phyloP scores from a whole-genome alignment of 1,284 basidiomycete species.

The Microbotryum scabiosae region DNA sequence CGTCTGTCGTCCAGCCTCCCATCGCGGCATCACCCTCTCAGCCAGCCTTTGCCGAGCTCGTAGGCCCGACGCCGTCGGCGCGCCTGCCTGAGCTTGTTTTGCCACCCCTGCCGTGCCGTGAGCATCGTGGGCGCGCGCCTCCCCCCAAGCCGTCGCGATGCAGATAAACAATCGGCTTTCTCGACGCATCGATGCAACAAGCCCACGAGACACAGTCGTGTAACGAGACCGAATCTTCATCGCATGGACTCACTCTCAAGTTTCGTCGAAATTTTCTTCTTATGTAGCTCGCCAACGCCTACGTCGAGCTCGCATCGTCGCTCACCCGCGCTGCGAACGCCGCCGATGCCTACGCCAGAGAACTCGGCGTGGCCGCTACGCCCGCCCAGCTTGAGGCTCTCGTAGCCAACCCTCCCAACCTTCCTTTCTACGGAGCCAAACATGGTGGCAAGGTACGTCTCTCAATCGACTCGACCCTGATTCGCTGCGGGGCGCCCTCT shows the following conservation, averaged over 20 bases:
- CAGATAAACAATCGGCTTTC: background rate
- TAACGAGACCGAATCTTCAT: background rate
- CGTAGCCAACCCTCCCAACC: constrained; percentile 24
- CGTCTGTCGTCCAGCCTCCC: background rate
- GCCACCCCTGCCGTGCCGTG: background rate
- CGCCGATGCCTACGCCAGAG: constrained; percentile 40
- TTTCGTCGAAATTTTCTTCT: constrained; percentile 9
- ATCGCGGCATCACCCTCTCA: background rate
- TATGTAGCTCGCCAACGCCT: constrained; percentile 24
- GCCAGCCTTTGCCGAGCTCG: background rate
- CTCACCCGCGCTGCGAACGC: constrained; percentile 40
- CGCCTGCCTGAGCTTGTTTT: background rate
- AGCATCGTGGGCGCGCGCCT: background rate
- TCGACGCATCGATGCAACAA: background rate
- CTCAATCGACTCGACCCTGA: too few species aligned
- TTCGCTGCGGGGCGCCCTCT: background rate
- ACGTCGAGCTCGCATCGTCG: constrained; percentile 40
- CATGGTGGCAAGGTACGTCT: background rate
- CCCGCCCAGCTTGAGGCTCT: constrained; percentile 28
- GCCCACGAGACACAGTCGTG: background rate
- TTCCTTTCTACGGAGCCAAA: constrained; percentile 24
- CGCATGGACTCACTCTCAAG: background rate
- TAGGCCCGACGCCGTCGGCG: background rate
- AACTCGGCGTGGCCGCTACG: constrained; percentile 12
- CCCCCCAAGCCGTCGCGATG: background rate